Percentiles rank a stretch among this genome's conserved stretches.
These are phyloP conservation scores for Plicaturopsis crispa DNA, from an alignment of 768 basidiomycete species.

Conservation along the genomic window DNA sequence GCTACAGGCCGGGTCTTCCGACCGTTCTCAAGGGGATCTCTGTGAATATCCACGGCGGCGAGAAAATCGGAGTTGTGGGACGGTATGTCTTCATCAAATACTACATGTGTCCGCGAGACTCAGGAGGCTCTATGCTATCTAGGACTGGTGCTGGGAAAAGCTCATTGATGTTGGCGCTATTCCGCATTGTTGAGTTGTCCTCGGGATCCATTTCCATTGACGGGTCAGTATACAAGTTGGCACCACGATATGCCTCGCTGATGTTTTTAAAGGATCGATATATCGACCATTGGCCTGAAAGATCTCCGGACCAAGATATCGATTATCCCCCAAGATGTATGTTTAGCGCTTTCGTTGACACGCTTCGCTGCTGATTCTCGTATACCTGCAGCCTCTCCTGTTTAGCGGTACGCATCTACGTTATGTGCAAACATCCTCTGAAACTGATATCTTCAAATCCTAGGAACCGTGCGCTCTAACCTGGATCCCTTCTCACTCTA, in stretches of 20 bases:
- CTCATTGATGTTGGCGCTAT: conserved; percentile 57
- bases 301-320: conserved; percentile 53
- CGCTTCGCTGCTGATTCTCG: too few species aligned
- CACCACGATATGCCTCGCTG: neutral
- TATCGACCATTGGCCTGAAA: conserved; percentile 58
- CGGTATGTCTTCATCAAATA: conserved; percentile 21
- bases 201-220: conserved; percentile 59
- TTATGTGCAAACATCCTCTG: conserved; percentile 18
- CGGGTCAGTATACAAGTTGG: conserved; percentile 27
- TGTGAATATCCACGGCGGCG: conserved; percentile 51
- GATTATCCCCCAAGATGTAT: conserved; percentile 64
- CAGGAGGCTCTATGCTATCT: neutral
- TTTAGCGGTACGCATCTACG: conserved; percentile 43
- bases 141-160: conserved; percentile 53
- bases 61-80: conserved; percentile 77
- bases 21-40: conserved; percentile 61
- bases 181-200: conserved; percentile 66
- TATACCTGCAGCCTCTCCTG: conserved; percentile 41
- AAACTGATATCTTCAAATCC: too few species aligned
- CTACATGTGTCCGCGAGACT: too few species aligned
- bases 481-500: conserved; percentile 56
- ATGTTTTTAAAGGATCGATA: conserved; percentile 41
- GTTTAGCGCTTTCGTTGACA: too few species aligned
- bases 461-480: conserved; percentile 46
- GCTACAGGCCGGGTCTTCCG: conserved; percentile 66